phyloP scores from a whole-genome alignment of 208 protist species.

The Wallacemonas sp. region DNA sequence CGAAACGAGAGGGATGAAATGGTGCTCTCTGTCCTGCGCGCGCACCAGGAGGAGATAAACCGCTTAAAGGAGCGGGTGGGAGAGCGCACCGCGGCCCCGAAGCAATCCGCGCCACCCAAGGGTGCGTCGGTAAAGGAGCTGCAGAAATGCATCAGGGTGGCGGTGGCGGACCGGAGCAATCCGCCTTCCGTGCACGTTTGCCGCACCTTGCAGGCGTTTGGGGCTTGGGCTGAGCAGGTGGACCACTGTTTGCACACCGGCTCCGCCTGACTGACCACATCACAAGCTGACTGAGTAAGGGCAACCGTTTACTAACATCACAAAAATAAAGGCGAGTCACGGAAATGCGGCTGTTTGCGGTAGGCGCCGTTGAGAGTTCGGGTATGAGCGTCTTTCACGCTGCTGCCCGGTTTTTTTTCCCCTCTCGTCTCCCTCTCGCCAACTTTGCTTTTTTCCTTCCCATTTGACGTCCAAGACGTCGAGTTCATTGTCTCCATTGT shows the following conservation, averaged over 20 bases:
- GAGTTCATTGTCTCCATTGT: no score
- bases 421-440: no score
- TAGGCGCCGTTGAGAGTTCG: no score
- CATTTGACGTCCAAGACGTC: no score
- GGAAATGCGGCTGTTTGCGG: no score
- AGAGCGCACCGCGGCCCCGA: neutral
- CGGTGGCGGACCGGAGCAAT: conserved; percentile 1
- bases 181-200: neutral
- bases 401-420: no score
- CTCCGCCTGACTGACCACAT: neutral
- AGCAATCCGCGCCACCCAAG: neutral
- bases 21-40: conserved; percentile 8
- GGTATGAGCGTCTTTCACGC: no score
- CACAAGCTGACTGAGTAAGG: neutral
- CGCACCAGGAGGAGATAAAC: conserved; percentile 16
- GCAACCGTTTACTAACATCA: no score
- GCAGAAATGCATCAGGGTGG: conserved; percentile 4
- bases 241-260: neutral
- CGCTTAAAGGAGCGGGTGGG: conserved; percentile 2
- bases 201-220: neutral
- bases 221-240: neutral
- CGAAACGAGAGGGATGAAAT: conserved; percentile 12
- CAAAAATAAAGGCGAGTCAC: no score
- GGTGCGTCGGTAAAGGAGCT: conserved; percentile 3
- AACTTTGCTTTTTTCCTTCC: no score